Conservation (phyloP, 805 yeast genomes). For the Clavispora fructus region DNA sequence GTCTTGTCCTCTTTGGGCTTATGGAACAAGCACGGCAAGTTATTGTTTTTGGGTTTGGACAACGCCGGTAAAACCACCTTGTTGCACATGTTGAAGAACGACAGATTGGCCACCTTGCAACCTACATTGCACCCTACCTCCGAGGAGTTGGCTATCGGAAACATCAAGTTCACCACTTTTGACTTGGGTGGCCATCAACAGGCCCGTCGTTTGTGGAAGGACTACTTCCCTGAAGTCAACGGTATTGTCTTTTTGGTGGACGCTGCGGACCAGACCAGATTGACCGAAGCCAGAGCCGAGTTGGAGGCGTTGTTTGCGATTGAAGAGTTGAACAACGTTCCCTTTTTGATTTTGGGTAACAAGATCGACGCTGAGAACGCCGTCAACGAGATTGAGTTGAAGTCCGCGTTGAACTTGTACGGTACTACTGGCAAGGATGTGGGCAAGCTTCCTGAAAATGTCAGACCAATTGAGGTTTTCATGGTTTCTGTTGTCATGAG, state of each 20-base stretch:
- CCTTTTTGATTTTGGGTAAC: slow-evolving; percentile 92
- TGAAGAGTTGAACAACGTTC: slow-evolving; percentile 85
- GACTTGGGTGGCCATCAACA: slow-evolving; percentile 98
- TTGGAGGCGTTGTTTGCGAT: slow-evolving; percentile 88
- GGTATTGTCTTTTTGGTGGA: slow-evolving; percentile 96
- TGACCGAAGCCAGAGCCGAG: slow-evolving; percentile 91
- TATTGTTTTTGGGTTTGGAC: slow-evolving; percentile 43
- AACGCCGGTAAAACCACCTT: slow-evolving; percentile 45
- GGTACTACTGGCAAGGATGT: slow-evolving; percentile 80
- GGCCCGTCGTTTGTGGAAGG: slow-evolving; percentile 99
- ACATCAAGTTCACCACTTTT: slow-evolving; percentile 93
- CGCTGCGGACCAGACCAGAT: slow-evolving; percentile 94
- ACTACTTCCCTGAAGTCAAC: slow-evolving; percentile 98
- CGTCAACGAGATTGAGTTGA: slow-evolving; percentile 89
- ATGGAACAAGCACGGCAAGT: slow-evolving; percentile 46
- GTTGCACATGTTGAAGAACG: slow-evolving; percentile 62
- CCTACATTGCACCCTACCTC: slow-evolving; percentile 99
- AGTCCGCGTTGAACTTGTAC: slow-evolving; percentile 82
- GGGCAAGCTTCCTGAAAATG: slow-evolving; percentile 62
- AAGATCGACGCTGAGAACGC: slow-evolving; percentile 94
- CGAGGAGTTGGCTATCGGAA: slow-evolving; percentile 95
- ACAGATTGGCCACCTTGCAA: slow-evolving; percentile 93
- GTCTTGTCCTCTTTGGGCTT: slow-evolving; percentile 42
- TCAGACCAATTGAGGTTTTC: slow-evolving; percentile 90
- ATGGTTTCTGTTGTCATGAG: slow-evolving; percentile 99